Conservation (phyloP, 495 filamentous ascomycete genomes). For the Lichenothelia convexa region DNA sequence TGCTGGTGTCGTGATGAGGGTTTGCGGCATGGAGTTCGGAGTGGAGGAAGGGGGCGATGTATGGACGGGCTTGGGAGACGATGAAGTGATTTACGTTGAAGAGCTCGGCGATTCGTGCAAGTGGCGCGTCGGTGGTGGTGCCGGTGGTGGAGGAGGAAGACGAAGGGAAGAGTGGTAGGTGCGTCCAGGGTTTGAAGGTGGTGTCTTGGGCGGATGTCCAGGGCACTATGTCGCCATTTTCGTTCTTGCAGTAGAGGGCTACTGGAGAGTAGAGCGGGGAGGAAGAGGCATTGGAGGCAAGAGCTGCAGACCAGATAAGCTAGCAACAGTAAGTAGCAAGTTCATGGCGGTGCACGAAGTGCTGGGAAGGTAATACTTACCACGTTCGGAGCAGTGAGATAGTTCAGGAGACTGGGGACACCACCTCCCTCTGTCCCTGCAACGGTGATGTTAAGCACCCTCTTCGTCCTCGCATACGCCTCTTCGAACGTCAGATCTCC, state of each 20-base stretch:
- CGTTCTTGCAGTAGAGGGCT: constrained; percentile 66
- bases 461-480: constrained; percentile 68
- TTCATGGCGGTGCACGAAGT: background rate
- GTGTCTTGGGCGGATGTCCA: constrained; percentile 54
- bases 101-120: constrained; percentile 68
- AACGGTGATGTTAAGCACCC: constrained; percentile 84
- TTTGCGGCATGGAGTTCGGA: constrained; percentile 64
- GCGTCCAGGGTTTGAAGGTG: constrained; percentile 50
- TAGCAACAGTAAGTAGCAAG: constrained; percentile 15
- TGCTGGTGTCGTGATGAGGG: too few species aligned
- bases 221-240: constrained; percentile 56
- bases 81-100: constrained; percentile 91
- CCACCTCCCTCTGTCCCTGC: constrained; percentile 54
- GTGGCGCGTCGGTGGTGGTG: constrained; percentile 59
- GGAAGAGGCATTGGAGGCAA: constrained; percentile 74
- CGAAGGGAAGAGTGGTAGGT: too few species aligned
- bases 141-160: constrained; percentile 40
- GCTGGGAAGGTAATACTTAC: constrained; percentile 30
- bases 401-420: constrained; percentile 74
- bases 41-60: constrained; percentile 68
- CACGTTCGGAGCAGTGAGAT: constrained; percentile 87
- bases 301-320: constrained; percentile 85
- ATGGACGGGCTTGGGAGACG: constrained; percentile 59
- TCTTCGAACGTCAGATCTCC: constrained; percentile 90
- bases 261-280: constrained; percentile 46